Evolutionary conservation across 2,329 filamentous ascomycete species (phyloP), one percentile per base, ranked within the genome.

Genomic region (Chaetomiaceae sp.): DNA sequence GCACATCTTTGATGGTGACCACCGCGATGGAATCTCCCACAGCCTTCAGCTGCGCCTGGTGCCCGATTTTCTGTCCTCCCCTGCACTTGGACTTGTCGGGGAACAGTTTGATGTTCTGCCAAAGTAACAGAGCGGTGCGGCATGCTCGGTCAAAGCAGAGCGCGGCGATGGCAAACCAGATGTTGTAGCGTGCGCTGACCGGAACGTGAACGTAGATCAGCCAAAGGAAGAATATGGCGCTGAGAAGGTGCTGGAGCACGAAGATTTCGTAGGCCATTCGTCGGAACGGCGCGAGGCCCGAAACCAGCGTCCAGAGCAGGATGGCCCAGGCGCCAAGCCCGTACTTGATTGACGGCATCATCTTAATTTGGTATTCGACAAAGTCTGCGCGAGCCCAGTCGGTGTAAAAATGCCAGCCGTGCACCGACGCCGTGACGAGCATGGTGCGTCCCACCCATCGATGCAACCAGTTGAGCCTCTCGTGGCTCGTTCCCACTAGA

Each of bases 381-480:
- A 85, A 81, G 53, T 80, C 78, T 50, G 80, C 76, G 10, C 72
- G 71, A 23, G 76, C 75, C 82, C 85, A 89, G 63, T 84, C 77
- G 2, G 72, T 71, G 69, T 82, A 84, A 65, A 87, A 89, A 65
- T 86, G 81, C 60, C 81, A 86, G 55, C 86, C 84, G 61, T 89
- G 86, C 3, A 88, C 75, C 1, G 84, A 83, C 1, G 80, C 81
- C 0, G 82, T 87, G 14, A 88, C 70, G 32, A 89, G 77, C 70
- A 89, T 80, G 51, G 82, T 85, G 54, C 86, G 77, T 3, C 81
- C 83, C 9, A 84, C 80, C 85, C 86, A 89, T 55, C 86, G 78
- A 62, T 89, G 86, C 48, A 88, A 68, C 85, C 85, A 89, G 65
- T 87, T 88, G 53, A 89, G 71, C 8, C 82, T 76, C 68, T 89